These are phyloP conservation scores for Colletotrichum limetticola DNA, from an alignment of 2,329 filamentous ascomycete genomes.

Conservation along the genomic window DNA sequence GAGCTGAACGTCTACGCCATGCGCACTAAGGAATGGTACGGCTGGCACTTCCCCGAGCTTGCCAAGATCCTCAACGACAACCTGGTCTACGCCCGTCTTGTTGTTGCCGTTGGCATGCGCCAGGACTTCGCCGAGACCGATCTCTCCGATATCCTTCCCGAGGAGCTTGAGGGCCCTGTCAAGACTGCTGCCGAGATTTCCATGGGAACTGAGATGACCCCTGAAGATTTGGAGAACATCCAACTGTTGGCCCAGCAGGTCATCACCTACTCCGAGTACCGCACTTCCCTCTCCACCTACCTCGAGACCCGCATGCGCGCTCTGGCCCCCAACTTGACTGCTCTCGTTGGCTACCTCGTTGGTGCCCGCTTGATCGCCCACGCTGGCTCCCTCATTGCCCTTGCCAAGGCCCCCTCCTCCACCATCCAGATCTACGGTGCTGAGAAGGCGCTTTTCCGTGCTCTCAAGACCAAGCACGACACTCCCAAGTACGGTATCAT, in stretches of 20 bases:
- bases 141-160: conserved; percentile 89
- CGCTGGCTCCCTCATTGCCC: conserved; percentile 90
- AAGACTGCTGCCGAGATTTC: conserved; percentile 96
- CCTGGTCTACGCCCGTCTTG: conserved; percentile 89
- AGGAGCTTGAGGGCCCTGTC: conserved; percentile 91
- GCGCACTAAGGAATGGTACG: conserved; percentile 99
- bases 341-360: conserved; percentile 91
- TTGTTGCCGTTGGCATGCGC: conserved; percentile 90
- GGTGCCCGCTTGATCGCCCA: conserved; percentile 96
- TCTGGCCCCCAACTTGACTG: conserved; percentile 94
- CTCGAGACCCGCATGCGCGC: conserved; percentile 94
- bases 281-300: conserved; percentile 87
- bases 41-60: conserved; percentile 99
- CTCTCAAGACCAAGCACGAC: conserved; percentile 98
- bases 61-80: conserved; percentile 98
- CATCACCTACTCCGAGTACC: conserved; percentile 90
- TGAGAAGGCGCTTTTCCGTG: conserved; percentile 98
- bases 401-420: conserved; percentile 93
- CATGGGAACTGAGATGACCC: conserved; percentile 97
- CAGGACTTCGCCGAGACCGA: conserved; percentile 81
- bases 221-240: conserved; percentile 94
- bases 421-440: conserved; percentile 98
- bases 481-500: conserved; percentile 98
- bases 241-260: conserved; percentile 92
- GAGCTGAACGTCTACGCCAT: conserved; percentile 99